These are phyloP conservation scores for Thuja plicata DNA, from an alignment of 83 land plant species.

Conservation along the genomic window DNA sequence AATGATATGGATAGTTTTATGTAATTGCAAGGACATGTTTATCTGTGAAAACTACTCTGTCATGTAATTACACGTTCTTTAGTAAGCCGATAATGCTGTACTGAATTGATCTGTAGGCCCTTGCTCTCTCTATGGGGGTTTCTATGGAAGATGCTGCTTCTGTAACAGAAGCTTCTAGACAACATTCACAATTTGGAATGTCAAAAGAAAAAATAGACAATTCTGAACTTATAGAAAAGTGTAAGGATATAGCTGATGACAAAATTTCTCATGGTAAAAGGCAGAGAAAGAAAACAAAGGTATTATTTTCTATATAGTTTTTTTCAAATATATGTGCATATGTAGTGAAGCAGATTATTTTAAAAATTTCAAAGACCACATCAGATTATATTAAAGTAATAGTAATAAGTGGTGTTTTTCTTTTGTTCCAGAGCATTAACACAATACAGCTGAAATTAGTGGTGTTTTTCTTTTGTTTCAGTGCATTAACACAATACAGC, in stretches of 20 bases:
- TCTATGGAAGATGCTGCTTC: conserved; percentile 7
- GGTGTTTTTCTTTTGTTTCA: conserved; percentile 18
- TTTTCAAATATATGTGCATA: neutral
- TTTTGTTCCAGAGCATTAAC: neutral
- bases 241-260: conserved; percentile 11
- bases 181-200: neutral
- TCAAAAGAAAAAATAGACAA: conserved; percentile 4
- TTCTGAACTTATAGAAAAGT: conserved; percentile 5
- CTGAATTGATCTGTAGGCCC: conserved; percentile 37
- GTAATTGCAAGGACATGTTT: neutral
- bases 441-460: neutral
- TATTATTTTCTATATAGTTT: neutral
- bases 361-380: neutral
- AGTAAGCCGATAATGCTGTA: neutral
- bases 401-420: conserved; percentile 1
- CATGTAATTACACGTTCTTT: neutral
- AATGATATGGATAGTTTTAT: neutral
- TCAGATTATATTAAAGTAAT: too few relatives aligned
- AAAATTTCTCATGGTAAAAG: conserved; percentile 23
- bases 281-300: conserved; percentile 37
- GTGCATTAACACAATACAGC: conserved; percentile 44
- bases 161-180: conserved; percentile 10
- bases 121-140: conserved; percentile 57
- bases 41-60: neutral
- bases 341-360: neutral